Evolutionary conservation across 2,329 filamentous ascomycete species (phyloP), one percentile per base, ranked within the genome.

Genomic region (Ophiostoma piceae): DNA sequence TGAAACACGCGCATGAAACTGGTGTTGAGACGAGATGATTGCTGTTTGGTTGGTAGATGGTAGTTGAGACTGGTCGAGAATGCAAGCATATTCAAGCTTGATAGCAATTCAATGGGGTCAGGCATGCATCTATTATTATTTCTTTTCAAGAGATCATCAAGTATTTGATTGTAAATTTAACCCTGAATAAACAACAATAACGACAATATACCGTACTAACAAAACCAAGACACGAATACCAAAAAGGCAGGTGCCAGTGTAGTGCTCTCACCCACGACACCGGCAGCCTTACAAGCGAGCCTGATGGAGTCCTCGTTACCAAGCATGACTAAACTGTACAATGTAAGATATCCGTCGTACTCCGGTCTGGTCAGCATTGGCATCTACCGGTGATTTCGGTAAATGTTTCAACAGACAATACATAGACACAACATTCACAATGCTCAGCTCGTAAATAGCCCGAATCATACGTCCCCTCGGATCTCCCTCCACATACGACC

Each of bases 1-100:
- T 62, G 57, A 62, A 62, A 62, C 57, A 62, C 26, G 57, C 57
- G 22, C 12, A 47, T 47, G 43, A 47, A 47, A 47, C 43, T 47
- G 43, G 43, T 8, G 35, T 35, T 35, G 35, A 35, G 35, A 8
- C 35, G 26, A 35, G 35, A 35, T 6, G 35, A 35, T 35, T 8
- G 8, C 3, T 35, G 1, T 29, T 29, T 29, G 26, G 26, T 29
- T 29, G 26, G 26, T 29, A 29, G 26, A 29, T 29, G 26, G 1
- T 1, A 29, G 26, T 29, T 35, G 35, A 35, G 35, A 35, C 8
- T 35, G 35, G 35, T 8, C 35, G 5, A 35, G 4, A 35, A 35
- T 35, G 4, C 35, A 35, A 35, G 35, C 35, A 35, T 5, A 35
- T 35, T 35, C 5, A 35, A 35, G 35, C 1, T 8, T 35, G 35